phyloP scores from a whole-genome alignment of 352 stramenopile species.

The Thalassiosira mediterranea region DNA sequence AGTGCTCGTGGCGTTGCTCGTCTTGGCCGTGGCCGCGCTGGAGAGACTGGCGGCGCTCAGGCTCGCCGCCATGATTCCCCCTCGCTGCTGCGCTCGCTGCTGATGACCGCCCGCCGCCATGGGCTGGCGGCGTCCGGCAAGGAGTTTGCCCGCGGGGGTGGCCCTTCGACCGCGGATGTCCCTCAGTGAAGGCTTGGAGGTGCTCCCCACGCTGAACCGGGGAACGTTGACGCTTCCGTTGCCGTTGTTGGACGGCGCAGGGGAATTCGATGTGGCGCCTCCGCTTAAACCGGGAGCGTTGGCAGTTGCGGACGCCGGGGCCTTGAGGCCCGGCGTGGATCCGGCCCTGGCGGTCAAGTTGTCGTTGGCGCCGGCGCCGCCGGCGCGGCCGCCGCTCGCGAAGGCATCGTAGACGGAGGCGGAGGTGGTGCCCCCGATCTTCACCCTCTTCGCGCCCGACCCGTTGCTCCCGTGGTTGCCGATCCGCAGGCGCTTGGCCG shows the following conservation, averaged over 20 bases:
- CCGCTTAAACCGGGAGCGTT: neutral
- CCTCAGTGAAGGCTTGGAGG: constrained; percentile 5
- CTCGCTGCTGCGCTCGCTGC: neutral
- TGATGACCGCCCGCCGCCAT: neutral
- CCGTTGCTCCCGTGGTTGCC: neutral
- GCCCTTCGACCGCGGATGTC: constrained; percentile 6
- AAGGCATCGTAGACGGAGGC: neutral
- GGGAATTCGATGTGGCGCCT: neutral
- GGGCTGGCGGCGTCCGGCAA: too few relatives aligned
- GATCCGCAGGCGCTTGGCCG: constrained; percentile 9
- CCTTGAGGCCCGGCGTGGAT: neutral
- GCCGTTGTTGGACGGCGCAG: too few relatives aligned
- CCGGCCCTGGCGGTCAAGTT: neutral
- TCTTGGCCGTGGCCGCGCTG: neutral
- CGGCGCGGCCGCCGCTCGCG: too few relatives aligned
- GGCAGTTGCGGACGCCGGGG: neutral
- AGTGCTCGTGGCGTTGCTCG: neutral
- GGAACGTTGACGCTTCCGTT: too few relatives aligned
- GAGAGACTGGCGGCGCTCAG: constrained; percentile 17
- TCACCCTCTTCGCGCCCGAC: neutral
- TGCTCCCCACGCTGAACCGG: neutral
- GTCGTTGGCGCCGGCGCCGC: neutral
- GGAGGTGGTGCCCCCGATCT: neutral
- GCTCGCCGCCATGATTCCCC: neutral
- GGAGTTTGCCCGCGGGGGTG: neutral